Percentiles rank a stretch among this genome's conserved stretches.
phyloP scores from a whole-genome alignment of 352 stramenopile species.

The Phytopythium ostracodes region DNA sequence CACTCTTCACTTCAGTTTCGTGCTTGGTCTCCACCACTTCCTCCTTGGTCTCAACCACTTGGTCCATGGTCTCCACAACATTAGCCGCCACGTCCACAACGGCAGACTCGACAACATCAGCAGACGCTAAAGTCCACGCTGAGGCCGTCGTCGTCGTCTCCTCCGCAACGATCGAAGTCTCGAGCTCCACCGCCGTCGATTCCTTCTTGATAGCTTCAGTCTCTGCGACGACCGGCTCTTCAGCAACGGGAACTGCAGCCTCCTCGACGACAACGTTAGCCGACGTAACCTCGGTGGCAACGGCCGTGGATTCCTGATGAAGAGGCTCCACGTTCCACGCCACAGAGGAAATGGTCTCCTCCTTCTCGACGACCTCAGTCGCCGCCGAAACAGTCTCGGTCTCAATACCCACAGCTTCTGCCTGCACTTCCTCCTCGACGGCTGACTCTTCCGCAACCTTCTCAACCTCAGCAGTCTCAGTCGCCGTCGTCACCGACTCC shows the following conservation, averaged over 20 bases:
- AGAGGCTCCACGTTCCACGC: constrained; percentile 25
- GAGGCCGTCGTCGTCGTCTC: background rate
- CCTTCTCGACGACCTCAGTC: constrained; percentile 19
- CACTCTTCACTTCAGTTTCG: constrained; percentile 12
- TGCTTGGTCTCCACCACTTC: constrained; percentile 14
- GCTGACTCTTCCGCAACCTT: background rate
- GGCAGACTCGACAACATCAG: constrained; percentile 1
- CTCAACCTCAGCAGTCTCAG: background rate
- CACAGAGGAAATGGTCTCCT: constrained; percentile 7
- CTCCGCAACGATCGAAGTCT: constrained; percentile 8
- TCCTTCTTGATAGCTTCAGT: constrained; percentile 8
- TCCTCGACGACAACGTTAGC: background rate
- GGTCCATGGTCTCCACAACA: constrained; percentile 2
- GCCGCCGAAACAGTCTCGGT: constrained; percentile 7
- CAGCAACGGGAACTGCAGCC: background rate
- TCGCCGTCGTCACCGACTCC: background rate
- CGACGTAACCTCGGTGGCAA: background rate
- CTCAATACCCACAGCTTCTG: constrained; percentile 5
- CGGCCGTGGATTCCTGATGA: constrained; percentile 12
- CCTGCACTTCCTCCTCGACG: background rate
- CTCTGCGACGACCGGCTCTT: background rate
- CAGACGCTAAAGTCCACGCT: constrained; percentile 1
- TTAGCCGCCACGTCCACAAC: background rate
- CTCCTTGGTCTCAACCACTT: constrained; percentile 11
- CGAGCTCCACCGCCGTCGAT: background rate